These are phyloP conservation scores for Colletotrichum gloeosporioides DNA, from an alignment of 2,329 filamentous ascomycete species.

Conservation along the genomic window DNA sequence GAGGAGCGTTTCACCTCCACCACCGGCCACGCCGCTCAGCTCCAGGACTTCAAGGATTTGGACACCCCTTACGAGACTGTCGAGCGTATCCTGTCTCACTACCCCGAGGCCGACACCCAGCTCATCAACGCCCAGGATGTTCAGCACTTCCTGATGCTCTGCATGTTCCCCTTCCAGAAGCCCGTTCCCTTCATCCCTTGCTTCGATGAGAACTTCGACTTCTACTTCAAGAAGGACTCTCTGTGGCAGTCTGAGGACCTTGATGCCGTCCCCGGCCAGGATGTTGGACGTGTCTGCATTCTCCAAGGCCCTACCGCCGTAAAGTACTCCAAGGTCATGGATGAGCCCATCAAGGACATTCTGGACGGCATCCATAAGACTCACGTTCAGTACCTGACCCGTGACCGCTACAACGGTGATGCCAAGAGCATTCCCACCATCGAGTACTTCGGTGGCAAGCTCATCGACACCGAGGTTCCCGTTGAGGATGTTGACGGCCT, in stretches of 20 bases:
- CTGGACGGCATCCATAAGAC: slow-evolving; percentile 87
- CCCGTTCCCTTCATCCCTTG: slow-evolving; percentile 94
- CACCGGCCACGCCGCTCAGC: slow-evolving; percentile 75
- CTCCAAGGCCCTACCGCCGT: slow-evolving; percentile 93
- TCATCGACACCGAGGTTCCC: slow-evolving; percentile 74
- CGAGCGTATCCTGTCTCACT: slow-evolving; percentile 79
- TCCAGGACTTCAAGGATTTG: slow-evolving; percentile 91
- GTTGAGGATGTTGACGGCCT: slow-evolving; percentile 80
- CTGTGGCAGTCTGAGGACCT: slow-evolving; percentile 99
- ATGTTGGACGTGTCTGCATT: slow-evolving; percentile 95
- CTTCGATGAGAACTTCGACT: slow-evolving; percentile 97
- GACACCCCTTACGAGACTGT: slow-evolving; percentile 80
- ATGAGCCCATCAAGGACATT: slow-evolving; percentile 95
- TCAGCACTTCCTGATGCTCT: slow-evolving; percentile 93
- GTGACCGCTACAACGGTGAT: slow-evolving; percentile 80
- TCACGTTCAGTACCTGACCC: slow-evolving; percentile 81
- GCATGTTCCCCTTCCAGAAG: slow-evolving; percentile 91
- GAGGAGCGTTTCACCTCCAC: slow-evolving; percentile 92
- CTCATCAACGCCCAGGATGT: slow-evolving; percentile 98
- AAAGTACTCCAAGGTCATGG: slow-evolving; percentile 86
- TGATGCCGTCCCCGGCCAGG: slow-evolving; percentile 93
- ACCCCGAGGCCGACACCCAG: slow-evolving; percentile 86
- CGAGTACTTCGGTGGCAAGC: slow-evolving; percentile 94
- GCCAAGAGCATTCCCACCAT: slow-evolving; percentile 79
- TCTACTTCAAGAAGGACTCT: slow-evolving; percentile 99